Evolutionary conservation across 139 green algal species (phyloP).

Genomic region (Nannochloris sp.): DNA sequence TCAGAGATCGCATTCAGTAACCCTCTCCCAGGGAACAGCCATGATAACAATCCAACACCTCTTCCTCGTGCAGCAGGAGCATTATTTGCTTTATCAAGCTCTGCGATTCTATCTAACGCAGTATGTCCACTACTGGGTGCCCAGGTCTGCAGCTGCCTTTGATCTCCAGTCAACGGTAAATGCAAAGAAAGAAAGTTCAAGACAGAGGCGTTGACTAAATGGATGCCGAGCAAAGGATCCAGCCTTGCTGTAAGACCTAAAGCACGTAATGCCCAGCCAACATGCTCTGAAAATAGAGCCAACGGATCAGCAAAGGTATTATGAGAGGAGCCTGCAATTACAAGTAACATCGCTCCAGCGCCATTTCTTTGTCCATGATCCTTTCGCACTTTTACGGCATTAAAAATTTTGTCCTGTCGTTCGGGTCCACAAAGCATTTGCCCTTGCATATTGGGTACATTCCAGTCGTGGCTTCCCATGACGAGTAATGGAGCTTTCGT

Average conservation of each 20-base stretch:
- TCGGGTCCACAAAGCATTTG: constrained; percentile 33
- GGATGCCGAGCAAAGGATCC: constrained; percentile 31
- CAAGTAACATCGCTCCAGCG: constrained; percentile 30
- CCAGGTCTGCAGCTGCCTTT: constrained; percentile 13
- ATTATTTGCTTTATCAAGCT: too few species aligned
- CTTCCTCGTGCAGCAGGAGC: not conserved
- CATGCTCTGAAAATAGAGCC: constrained; percentile 15
- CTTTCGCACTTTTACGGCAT: constrained; percentile 17
- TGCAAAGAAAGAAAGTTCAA: constrained; percentile 36
- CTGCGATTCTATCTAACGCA: not conserved
- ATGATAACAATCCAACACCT: not conserved
- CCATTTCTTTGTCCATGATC: not conserved
- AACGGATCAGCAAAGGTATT: constrained; percentile 39
- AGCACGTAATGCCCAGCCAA: constrained; percentile 11
- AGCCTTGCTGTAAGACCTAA: constrained; percentile 27
- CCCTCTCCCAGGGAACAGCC: constrained; percentile 8
- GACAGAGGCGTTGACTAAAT: constrained; percentile 13
- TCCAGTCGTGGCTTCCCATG: constrained; percentile 53
- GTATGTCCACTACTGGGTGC: not conserved
- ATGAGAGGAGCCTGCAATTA: constrained; percentile 27
- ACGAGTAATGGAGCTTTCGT: constrained; percentile 42
- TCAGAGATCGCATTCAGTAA: constrained; percentile 19
- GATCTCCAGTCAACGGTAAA: constrained; percentile 15
- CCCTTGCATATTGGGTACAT: constrained; percentile 39
- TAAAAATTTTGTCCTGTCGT: constrained; percentile 39